Evolutionary conservation across 2,329 filamentous ascomycete species (phyloP), one percentile per base, ranked within the genome.

Genomic region (Ilyonectria mors-panacis): DNA sequence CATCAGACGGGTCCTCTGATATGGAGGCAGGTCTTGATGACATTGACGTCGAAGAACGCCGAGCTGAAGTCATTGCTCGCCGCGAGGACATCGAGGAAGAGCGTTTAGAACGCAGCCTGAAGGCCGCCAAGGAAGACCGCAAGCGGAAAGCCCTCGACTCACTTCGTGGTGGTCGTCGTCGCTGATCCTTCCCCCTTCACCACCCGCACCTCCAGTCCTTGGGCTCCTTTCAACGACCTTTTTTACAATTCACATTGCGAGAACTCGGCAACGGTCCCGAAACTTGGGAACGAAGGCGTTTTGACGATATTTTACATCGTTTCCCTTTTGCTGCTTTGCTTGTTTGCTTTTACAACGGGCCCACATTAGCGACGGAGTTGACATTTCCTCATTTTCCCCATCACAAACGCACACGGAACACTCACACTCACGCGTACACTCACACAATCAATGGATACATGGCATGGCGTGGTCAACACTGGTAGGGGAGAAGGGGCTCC

Each of bases 21-120:
- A 94, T 94, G 91, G 92, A 94, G 78, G 93, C 92, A 2, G 92
- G 92, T 37, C 78, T 92, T 42, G 91, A 91, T 67, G 92, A 94
- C 72, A 88, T 95, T 59, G 92, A 94, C 67, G 83, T 86, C 39
- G 93, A 95, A 78, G 93, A 95, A 78, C 82, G 85, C 53, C 77
- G 82, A 56, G 91, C 92, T 2, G 87, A 91, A 66, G 80, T 83
- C 33, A 84, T 86, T 61, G 93, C 92, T 26, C 88, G 87, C 50
- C 85, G 86, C 53, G 93, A 95, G 77, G 93, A 95, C 73, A 83
- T 87, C 19, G 83, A 88, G 71, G 89, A 92, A 66, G 82, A 92
- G 72, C 85, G 84, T 3, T 85, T 92, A 47, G 91, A 92, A 78
- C 87, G 84, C 75, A 82, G 81, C 59, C 85, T 89, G 64, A 92